phyloP scores from a whole-genome alignment of 345 rosid species.

The Psidium guajava region DNA sequence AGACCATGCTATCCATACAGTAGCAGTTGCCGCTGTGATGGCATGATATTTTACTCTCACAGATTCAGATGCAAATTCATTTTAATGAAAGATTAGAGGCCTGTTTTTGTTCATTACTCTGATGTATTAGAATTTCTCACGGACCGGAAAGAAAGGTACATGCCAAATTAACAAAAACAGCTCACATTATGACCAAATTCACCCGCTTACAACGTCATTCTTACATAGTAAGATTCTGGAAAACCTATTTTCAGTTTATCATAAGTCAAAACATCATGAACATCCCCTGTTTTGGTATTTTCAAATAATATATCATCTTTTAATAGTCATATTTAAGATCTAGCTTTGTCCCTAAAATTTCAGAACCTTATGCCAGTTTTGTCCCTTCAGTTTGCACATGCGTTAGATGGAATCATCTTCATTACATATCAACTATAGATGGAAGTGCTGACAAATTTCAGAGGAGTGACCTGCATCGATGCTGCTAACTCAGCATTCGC shows the following conservation, averaged over 20 bases:
- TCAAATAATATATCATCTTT: background rate
- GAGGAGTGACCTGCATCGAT: slow-evolving; percentile 68
- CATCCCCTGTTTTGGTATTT: background rate
- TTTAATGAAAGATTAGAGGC: background rate
- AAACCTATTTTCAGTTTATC: background rate
- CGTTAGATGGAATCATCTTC: background rate
- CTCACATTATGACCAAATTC: background rate
- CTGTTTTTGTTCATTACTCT: background rate
- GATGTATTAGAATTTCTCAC: background rate
- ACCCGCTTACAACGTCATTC: background rate
- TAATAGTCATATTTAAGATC: background rate
- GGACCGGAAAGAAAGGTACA: background rate
- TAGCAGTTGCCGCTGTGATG: background rate
- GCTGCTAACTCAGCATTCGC: slow-evolving; percentile 82
- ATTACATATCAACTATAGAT: background rate
- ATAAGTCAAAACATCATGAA: background rate
- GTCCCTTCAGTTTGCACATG: background rate
- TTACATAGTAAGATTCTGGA: background rate
- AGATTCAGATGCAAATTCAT: background rate
- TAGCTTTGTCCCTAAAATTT: background rate
- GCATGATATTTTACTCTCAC: background rate
- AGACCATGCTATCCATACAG: background rate
- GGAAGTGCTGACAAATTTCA: background rate
- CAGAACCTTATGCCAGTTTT: background rate
- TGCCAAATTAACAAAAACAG: background rate